These are phyloP conservation scores for Aleurites moluccanus DNA, from an alignment of 441 rosid species.

Conservation along the genomic window DNA sequence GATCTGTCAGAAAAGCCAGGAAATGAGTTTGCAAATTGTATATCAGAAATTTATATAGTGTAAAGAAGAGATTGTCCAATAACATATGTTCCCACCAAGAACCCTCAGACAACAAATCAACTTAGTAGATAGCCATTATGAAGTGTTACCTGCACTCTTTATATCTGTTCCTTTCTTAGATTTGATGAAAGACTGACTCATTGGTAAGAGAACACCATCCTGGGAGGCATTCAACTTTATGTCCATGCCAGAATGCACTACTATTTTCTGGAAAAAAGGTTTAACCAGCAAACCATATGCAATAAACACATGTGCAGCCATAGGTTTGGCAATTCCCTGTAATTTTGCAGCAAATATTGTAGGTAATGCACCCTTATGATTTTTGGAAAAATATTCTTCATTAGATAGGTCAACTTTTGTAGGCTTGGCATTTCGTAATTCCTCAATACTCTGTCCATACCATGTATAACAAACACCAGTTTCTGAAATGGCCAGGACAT, in stretches of 20 bases:
- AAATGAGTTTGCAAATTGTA: neutral
- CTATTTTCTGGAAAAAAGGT: slow-evolving; percentile 80
- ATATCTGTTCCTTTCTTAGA: slow-evolving; percentile 48
- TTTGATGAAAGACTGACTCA: slow-evolving; percentile 45
- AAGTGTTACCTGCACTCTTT: slow-evolving; percentile 53
- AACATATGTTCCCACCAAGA: neutral
- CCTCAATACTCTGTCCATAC: slow-evolving; percentile 66
- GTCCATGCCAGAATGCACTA: slow-evolving; percentile 64
- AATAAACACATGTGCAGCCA: slow-evolving; percentile 55
- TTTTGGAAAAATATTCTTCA: slow-evolving; percentile 43
- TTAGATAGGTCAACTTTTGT: slow-evolving; percentile 58
- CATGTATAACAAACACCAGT: slow-evolving; percentile 85
- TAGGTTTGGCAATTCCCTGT: slow-evolving; percentile 57
- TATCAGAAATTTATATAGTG: neutral
- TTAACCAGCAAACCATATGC: slow-evolving; percentile 76
- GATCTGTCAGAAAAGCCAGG: slow-evolving; percentile 1
- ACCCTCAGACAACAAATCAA: neutral
- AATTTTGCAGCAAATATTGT: slow-evolving; percentile 78
- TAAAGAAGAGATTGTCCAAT: neutral
- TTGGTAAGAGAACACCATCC: slow-evolving; percentile 76
- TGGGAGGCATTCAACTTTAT: slow-evolving; percentile 56
- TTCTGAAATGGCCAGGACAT: slow-evolving; percentile 82
- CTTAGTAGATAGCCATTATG: neutral
- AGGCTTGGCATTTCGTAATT: slow-evolving; percentile 57
- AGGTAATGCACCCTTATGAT: slow-evolving; percentile 49